Percentiles rank a stretch among this genome's conserved stretches.
Evolutionary conservation across 306 rosid genomes (phyloP).

Genomic region (Crataegus laevigata): DNA sequence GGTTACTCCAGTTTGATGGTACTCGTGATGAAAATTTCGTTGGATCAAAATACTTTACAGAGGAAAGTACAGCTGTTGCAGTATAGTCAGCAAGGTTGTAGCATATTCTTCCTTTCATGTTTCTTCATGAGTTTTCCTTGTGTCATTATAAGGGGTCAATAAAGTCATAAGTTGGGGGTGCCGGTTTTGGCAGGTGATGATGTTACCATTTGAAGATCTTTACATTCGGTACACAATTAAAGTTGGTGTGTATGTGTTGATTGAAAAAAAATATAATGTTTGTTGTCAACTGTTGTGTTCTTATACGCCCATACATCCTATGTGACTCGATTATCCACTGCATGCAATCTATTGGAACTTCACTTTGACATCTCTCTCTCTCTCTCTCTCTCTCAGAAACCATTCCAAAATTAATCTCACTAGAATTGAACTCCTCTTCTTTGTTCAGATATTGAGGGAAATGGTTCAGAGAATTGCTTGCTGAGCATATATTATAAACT

Average conservation of each 20-base stretch:
- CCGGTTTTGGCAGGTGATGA: background rate
- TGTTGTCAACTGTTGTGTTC: background rate
- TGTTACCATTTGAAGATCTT: background rate
- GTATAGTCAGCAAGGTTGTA: slow-evolving; percentile 33
- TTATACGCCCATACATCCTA: background rate
- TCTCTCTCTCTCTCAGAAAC: background rate
- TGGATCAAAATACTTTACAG: slow-evolving; percentile 46
- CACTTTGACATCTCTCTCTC: background rate
- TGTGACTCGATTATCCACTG: background rate
- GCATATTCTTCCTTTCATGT: background rate
- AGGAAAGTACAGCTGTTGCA: slow-evolving; percentile 33
- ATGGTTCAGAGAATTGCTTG: background rate
- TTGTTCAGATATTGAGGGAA: background rate
- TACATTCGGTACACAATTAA: background rate
- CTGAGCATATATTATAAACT: background rate
- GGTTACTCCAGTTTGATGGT: slow-evolving; percentile 44
- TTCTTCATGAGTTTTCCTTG: background rate
- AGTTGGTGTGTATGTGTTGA: background rate
- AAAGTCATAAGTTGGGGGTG: background rate
- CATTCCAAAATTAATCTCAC: background rate
- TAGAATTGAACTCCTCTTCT: background rate
- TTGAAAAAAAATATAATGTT: background rate
- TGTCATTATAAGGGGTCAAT: background rate
- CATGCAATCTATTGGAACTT: background rate
- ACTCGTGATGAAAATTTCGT: slow-evolving; percentile 26